Conservation (phyloP, 2,329 filamentous ascomycete species). For the Aspergillus sp. region DNA sequence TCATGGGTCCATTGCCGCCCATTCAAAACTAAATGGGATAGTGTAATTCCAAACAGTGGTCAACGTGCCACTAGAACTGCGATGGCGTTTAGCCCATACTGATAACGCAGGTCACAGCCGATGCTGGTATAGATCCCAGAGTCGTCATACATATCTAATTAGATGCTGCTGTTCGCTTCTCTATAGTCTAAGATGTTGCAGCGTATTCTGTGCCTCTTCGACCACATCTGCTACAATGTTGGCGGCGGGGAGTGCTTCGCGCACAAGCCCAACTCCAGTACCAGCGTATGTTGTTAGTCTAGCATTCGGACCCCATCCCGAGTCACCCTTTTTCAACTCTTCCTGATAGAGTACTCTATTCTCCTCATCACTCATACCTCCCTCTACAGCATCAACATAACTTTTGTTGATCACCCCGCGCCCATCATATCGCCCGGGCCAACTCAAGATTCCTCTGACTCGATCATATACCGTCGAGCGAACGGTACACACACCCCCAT, state of each 20-base stretch:
- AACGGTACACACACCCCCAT: constrained; percentile 54
- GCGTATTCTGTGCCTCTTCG: constrained; percentile 33
- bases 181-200: constrained; percentile 3
- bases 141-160: too few species aligned
- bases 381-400: constrained; percentile 42
- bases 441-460: constrained; percentile 56
- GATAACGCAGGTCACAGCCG: too few species aligned
- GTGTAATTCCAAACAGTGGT: background rate
- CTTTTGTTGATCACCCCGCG: constrained; percentile 60
- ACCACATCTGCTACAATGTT: constrained; percentile 54
- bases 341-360: constrained; percentile 46
- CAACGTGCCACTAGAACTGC: background rate
- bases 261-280: constrained; percentile 60
- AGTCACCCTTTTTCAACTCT: constrained; percentile 53
- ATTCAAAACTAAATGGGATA: background rate
- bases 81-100: too few species aligned
- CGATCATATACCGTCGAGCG: constrained; percentile 55
- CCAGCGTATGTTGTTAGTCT: constrained; percentile 64
- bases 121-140: too few species aligned
- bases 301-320: constrained; percentile 53
- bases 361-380: constrained; percentile 40
- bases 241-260: constrained; percentile 48
- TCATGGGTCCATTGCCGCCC: background rate
- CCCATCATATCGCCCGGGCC: constrained; percentile 59
- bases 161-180: background rate